Conservation (phyloP, 148 eudicot genomes). For the Persicaria tinctoria region DNA sequence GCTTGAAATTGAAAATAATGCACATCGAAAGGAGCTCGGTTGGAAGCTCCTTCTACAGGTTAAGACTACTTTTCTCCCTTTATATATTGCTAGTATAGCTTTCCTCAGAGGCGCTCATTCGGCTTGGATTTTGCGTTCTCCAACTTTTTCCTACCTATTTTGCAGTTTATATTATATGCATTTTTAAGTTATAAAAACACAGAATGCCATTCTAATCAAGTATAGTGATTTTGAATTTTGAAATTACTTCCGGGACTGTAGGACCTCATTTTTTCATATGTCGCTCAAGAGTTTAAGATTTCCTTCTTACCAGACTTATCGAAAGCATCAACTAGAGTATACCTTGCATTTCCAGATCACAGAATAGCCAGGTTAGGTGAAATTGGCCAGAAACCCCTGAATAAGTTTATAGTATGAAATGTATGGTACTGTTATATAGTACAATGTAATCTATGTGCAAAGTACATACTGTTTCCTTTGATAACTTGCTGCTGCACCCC, state of each 20-base stretch:
- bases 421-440: background rate
- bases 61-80: background rate
- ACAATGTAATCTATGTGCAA: background rate
- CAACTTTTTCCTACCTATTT: too few species aligned
- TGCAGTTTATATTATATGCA: too few species aligned
- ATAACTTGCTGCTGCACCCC: background rate
- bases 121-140: too few species aligned
- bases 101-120: too few species aligned
- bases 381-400: background rate
- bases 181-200: too few species aligned
- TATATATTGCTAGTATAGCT: too few species aligned
- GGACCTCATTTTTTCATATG: background rate
- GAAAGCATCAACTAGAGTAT: background rate
- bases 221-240: background rate
- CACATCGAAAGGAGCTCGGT: conserved; percentile 71
- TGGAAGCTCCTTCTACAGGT: conserved; percentile 95
- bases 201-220: background rate
- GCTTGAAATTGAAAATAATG: conserved; percentile 69
- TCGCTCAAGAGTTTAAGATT: background rate
- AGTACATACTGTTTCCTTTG: background rate
- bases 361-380: background rate
- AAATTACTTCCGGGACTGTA: background rate
- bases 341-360: background rate
- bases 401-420: background rate
- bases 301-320: background rate